A percentile compares a stretch with the other conserved stretches of the same genome.
These are phyloP conservation scores for Acephala macrosclerotiorum DNA, from an alignment of 2,329 filamentous ascomycete species.

Conservation along the genomic window DNA sequence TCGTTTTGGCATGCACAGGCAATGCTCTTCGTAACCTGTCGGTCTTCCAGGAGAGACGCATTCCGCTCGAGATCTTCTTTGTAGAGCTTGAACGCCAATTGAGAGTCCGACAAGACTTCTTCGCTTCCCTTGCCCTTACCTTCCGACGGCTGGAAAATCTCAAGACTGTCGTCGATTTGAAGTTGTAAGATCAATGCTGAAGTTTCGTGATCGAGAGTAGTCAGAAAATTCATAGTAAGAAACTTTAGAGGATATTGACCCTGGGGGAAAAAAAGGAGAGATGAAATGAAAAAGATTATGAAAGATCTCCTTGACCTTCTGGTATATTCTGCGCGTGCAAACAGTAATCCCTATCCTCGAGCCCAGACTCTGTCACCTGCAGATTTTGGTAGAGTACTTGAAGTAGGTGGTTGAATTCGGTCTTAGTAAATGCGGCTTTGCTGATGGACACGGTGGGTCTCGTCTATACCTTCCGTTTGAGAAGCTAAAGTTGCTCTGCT, in stretches of 20 bases:
- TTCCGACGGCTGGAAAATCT: not conserved
- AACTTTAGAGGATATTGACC: not conserved
- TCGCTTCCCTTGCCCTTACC: slow-evolving; percentile 24
- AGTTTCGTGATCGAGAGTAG: slow-evolving; percentile 32
- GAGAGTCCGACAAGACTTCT: slow-evolving; percentile 18
- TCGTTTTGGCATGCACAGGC: slow-evolving; percentile 35
- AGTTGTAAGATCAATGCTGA: slow-evolving; percentile 35
- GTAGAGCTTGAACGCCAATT: slow-evolving; percentile 23
- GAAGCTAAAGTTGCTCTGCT: not conserved
- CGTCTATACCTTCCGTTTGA: not conserved
- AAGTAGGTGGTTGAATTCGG: not conserved
- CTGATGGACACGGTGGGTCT: not conserved
- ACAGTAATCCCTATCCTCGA: slow-evolving; percentile 1
- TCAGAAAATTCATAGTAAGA: not conserved
- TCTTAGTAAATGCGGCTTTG: not conserved
- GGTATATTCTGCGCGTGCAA: not conserved
- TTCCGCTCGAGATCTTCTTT: slow-evolving; percentile 27
- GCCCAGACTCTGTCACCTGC: not conserved
- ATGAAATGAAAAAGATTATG: not conserved
- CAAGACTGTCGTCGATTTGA: slow-evolving; percentile 30
- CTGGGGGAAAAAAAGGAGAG: not conserved
- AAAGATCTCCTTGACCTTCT: not conserved
- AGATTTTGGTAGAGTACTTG: not conserved
- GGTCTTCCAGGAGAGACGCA: slow-evolving; percentile 24
- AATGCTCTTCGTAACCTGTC: slow-evolving; percentile 36